Base-by-base conservation (phyloP, 2,329 filamentous ascomycete genomes). In the Claviceps maximensis region DNA sequence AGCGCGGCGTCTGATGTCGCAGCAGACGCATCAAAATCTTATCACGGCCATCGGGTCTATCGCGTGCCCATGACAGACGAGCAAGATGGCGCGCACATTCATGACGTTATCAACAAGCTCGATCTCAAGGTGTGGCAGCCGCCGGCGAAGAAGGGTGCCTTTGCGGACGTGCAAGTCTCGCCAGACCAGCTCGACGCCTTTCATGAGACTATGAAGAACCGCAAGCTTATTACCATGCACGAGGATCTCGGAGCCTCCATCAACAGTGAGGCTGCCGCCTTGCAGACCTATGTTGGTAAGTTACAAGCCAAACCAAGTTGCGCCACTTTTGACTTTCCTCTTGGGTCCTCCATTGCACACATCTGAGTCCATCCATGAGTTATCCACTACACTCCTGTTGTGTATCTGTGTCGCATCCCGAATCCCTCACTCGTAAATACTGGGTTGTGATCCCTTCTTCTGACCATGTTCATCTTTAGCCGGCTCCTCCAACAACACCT, bases 11-110 rank as follows among this genome's bases (percentile, higher is more conserved):
- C 45, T 13, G 19, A 41, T 2, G 2, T 44, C 2, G 21, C 42
- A 12, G 17, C 48, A 8, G 48, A 31, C 29, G 5, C 17, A 7
- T 33, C 46, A n/a, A 21, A 33, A n/a, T 67, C 66, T 0, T 76
- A 75, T 53, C 62, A 70, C 52, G 71, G 72, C 5, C 71, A 70
- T 62, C 71, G 72, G 54, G 71, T 72, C n/a, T 67, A 70, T 52
- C 70, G 71, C 17, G 60, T 74, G 21, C 60, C 67, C 7, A 63
- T 63, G 13, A 55, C 64, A 38, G 58, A 69, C 50, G 62, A 63
- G 38, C 58, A 69, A 49, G 62, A 63, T 19, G 62, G 59, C 53
- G 25, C 44, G 1, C 60, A 59, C 19, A 58, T 74, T 47, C 65
- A 65, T 54, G 54, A 58, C 19, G 60, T 70, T 54, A 58, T 71